These are phyloP conservation scores for Fusarium begoniae DNA, from an alignment of 2,329 filamentous ascomycete genomes.

Conservation along the genomic window DNA sequence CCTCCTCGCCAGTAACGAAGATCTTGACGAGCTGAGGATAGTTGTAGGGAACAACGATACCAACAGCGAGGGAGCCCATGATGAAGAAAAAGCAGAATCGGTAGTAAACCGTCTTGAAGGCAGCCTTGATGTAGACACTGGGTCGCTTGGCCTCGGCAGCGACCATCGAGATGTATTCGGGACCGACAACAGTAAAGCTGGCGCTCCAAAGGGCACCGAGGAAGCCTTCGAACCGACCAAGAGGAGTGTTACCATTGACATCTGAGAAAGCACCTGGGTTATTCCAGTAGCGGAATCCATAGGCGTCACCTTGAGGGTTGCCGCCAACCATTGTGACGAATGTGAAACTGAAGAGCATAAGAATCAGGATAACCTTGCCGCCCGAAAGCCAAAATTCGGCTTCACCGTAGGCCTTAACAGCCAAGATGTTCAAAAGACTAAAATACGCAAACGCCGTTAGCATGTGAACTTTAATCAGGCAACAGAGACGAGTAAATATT, in stretches of 20 bases:
- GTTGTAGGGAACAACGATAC: conserved; percentile 73
- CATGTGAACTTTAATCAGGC: conserved; percentile 23
- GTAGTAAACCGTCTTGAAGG: conserved; percentile 78
- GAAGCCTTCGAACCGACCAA: conserved; percentile 77
- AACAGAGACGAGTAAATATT: conserved; percentile 1
- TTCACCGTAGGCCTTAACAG: conserved; percentile 73
- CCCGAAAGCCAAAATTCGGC: conserved; percentile 75
- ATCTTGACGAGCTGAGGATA: conserved; percentile 65
- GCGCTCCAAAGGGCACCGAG: conserved; percentile 72
- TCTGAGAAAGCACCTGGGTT: conserved; percentile 56
- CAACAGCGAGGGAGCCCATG: conserved; percentile 71
- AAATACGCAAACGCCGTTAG: conserved; percentile 40
- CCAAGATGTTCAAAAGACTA: conserved; percentile 69
- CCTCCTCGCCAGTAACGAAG: conserved; percentile 49
- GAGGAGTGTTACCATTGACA: conserved; percentile 62
- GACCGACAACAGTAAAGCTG: conserved; percentile 70
- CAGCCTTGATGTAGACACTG: conserved; percentile 69
- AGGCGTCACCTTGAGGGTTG: conserved; percentile 74
- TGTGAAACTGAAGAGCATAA: conserved; percentile 77
- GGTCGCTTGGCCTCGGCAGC: conserved; percentile 75
- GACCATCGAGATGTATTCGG: conserved; percentile 74
- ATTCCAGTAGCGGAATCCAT: conserved; percentile 76
- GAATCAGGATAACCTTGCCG: conserved; percentile 73
- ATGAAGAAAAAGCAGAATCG: conserved; percentile 77
- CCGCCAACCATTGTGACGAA: conserved; percentile 83